Percentiles rank a stretch among this genome's conserved stretches.
Evolutionary conservation across 208 protist genomes (phyloP).

Genomic region (Acanthamoeba culbertsoni): DNA sequence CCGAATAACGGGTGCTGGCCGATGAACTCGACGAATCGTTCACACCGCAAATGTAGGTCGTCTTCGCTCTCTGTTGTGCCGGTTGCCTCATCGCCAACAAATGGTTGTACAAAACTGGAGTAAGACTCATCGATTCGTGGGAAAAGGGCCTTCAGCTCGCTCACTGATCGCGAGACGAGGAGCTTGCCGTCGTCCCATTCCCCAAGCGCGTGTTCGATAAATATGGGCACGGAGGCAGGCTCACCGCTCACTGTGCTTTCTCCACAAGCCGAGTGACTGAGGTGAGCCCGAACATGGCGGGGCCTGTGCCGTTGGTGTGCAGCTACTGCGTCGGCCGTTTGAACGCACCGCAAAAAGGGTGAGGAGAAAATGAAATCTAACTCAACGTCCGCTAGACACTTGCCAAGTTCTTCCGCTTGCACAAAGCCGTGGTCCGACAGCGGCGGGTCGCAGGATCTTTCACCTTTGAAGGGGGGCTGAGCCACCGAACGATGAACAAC

Average conservation of each 20-base stretch:
- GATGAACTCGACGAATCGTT: neutral
- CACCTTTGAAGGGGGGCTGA: neutral
- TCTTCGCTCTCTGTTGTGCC: neutral
- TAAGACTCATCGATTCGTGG: neutral
- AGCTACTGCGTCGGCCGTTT: slow-evolving; percentile 54
- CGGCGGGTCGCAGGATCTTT: slow-evolving; percentile 81
- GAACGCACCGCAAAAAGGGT: slow-evolving; percentile 55
- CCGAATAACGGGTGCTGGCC: neutral
- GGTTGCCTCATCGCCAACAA: neutral
- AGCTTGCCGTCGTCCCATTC: neutral
- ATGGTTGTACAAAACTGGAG: neutral
- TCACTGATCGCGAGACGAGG: neutral
- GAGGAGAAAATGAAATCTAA: slow-evolving; percentile 58
- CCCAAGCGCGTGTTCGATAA: neutral
- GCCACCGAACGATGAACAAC: neutral
- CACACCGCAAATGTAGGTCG: neutral
- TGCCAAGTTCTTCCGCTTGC: slow-evolving; percentile 68
- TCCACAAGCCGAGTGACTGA: neutral
- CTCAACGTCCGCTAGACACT: neutral
- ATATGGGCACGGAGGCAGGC: neutral
- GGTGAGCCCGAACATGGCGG: neutral
- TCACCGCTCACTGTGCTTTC: neutral
- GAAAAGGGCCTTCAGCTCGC: neutral
- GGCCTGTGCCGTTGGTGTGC: neutral
- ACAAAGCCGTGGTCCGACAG: slow-evolving; percentile 78